Evolutionary conservation across 2,329 filamentous ascomycete genomes (phyloP).

Genomic region (Nothopassalora personata): DNA sequence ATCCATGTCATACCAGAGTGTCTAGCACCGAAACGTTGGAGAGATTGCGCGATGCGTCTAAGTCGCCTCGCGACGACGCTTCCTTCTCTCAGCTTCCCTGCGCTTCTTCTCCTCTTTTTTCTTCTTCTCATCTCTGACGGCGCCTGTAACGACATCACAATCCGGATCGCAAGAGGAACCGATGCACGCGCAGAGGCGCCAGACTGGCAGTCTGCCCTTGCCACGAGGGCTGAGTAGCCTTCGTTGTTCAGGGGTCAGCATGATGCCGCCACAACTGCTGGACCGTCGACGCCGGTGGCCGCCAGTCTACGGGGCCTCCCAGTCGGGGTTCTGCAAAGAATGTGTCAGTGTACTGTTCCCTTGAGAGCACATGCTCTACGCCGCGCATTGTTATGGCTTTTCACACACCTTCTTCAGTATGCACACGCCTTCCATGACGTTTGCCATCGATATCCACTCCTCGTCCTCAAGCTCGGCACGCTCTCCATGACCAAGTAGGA

Average conservation of each 20-base stretch:
- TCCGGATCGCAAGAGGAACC: background rate
- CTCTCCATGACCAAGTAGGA: constrained; percentile 89
- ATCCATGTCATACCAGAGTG: background rate
- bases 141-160: background rate
- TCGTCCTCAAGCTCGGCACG: constrained; percentile 95
- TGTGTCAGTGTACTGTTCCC: background rate
- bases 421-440: constrained; percentile 86
- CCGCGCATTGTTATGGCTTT: background rate
- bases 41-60: background rate
- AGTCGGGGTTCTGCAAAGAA: constrained; percentile 28
- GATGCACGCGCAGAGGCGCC: background rate
- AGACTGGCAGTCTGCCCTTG: background rate
- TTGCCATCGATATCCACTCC: constrained; percentile 88
- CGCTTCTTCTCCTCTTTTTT: background rate
- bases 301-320: constrained; percentile 24
- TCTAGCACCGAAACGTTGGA: background rate
- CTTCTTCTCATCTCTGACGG: background rate
- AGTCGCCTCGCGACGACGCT: background rate
- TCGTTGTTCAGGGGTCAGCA: background rate
- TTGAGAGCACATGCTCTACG: too few relatives aligned
- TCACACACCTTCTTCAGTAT: constrained; percentile 86
- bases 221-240: background rate
- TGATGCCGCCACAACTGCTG: background rate
- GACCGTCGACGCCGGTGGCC: background rate
- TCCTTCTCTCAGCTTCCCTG: background rate